These are phyloP conservation scores for Lasiosphaeris hirsuta DNA, from an alignment of 495 filamentous ascomycete genomes.

Conservation along the genomic window DNA sequence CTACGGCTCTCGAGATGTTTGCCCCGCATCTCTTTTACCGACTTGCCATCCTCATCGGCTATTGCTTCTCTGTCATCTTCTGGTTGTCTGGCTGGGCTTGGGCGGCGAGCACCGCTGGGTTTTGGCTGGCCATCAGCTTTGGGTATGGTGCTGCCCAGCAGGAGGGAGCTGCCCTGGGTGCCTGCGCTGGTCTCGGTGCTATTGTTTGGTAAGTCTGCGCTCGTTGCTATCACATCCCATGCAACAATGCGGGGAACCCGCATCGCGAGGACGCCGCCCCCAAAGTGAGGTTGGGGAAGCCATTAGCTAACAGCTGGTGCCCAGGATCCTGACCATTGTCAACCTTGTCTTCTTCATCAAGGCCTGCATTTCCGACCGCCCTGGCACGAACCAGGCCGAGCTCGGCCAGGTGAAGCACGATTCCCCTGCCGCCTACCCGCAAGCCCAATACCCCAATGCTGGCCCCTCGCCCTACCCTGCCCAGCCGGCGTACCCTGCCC, in stretches of 20 bases:
- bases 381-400: slow-evolving; percentile 23
- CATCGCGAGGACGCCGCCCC: background rate
- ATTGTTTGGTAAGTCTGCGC: slow-evolving; percentile 30
- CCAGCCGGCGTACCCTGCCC: background rate
- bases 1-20: slow-evolving; percentile 25
- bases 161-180: slow-evolving; percentile 29
- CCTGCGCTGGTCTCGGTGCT: slow-evolving; percentile 39
- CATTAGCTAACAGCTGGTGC: background rate
- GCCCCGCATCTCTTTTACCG: slow-evolving; percentile 36
- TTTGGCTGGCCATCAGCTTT: slow-evolving; percentile 14
- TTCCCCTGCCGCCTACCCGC: slow-evolving; percentile 4
- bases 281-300: background rate
- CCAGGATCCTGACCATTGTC: slow-evolving; percentile 36
- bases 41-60: slow-evolving; percentile 26
- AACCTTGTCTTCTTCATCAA: slow-evolving; percentile 36
- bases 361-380: slow-evolving; percentile 24
- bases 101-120: slow-evolving; percentile 32
- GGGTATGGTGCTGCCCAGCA: background rate
- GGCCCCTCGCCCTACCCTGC: background rate
- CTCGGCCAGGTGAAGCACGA: slow-evolving; percentile 31
- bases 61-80: slow-evolving; percentile 36
- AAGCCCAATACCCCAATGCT: slow-evolving; percentile 6
- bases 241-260: background rate
- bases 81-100: slow-evolving; percentile 43
- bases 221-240: background rate